Percentiles rank a stretch among this genome's conserved stretches.
phyloP scores from a whole-genome alignment of 2,329 filamentous ascomycete species.

The Sarocladiaceae sp. region DNA sequence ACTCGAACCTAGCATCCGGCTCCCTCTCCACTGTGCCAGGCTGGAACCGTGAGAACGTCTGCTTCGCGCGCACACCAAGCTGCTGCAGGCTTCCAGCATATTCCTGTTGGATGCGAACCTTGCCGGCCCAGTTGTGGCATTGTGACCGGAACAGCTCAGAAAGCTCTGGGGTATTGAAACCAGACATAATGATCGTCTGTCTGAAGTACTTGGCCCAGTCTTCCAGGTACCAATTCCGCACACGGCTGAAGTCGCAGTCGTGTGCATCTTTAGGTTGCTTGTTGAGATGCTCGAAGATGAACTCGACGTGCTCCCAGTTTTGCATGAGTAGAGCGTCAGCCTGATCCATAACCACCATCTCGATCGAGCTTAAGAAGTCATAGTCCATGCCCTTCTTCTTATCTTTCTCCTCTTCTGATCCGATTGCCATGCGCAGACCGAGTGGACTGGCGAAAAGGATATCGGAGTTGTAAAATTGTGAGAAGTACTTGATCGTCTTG shows the following conservation, averaged over 20 bases:
- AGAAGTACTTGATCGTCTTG: slow-evolving; percentile 92
- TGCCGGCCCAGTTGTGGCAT: slow-evolving; percentile 78
- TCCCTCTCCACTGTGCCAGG: slow-evolving; percentile 66
- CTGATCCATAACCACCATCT: slow-evolving; percentile 86
- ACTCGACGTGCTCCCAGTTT: slow-evolving; percentile 95
- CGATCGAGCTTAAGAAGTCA: slow-evolving; percentile 92
- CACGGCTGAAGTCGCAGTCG: slow-evolving; percentile 88
- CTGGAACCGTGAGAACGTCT: slow-evolving; percentile 88
- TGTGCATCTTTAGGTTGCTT: slow-evolving; percentile 84
- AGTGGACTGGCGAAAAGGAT: slow-evolving; percentile 89
- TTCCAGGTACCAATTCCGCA: slow-evolving; percentile 91
- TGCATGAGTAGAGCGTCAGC: slow-evolving; percentile 94
- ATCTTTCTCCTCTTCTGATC: slow-evolving; percentile 62
- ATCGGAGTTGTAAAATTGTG: slow-evolving; percentile 94
- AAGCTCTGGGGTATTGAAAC: slow-evolving; percentile 85
- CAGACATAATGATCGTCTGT: slow-evolving; percentile 77
- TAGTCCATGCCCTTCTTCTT: slow-evolving; percentile 59
- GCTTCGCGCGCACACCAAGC: slow-evolving; percentile 66
- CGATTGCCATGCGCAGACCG: slow-evolving; percentile 85
- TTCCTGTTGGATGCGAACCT: slow-evolving; percentile 65
- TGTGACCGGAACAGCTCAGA: slow-evolving; percentile 71
- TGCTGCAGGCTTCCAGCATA: slow-evolving; percentile 72
- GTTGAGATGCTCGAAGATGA: slow-evolving; percentile 89
- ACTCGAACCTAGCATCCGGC: slow-evolving; percentile 84
- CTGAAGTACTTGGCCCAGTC: slow-evolving; percentile 74